phyloP scores from a whole-genome alignment of 306 rosid species.

The Quercus ilex region DNA sequence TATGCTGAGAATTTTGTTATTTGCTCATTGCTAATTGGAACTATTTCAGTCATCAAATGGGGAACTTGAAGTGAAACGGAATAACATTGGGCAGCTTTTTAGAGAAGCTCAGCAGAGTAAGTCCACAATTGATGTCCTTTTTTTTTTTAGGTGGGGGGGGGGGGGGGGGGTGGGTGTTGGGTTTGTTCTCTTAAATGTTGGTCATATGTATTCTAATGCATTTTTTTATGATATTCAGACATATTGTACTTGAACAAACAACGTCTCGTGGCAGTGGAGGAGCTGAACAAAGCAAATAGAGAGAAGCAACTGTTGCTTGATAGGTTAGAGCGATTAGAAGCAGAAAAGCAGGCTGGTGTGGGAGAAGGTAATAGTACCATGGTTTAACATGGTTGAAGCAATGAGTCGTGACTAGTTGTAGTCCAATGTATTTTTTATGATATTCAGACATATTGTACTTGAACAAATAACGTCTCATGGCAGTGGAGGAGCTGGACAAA shows the following conservation, averaged over 20 bases:
- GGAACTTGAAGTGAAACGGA: conserved; percentile 29
- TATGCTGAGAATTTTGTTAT: neutral
- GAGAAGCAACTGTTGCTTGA: conserved; percentile 54
- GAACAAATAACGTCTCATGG: conserved; percentile 59
- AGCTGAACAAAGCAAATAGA: conserved; percentile 43
- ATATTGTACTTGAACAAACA: conserved; percentile 65
- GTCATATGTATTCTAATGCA: conserved; percentile 1
- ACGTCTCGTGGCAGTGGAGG: conserved; percentile 62
- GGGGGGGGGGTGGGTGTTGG: neutral
- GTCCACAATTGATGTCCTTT: conserved; percentile 14
- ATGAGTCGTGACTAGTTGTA: conserved; percentile 9
- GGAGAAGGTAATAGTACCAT: conserved; percentile 16
- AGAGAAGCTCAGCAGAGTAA: conserved; percentile 86
- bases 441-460: conserved; percentile 62
- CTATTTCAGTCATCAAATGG: conserved; percentile 37
- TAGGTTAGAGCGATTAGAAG: conserved; percentile 54
- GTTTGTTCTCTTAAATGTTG: neutral
- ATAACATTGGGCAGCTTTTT: conserved; percentile 63
- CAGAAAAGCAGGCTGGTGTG: conserved; percentile 44
- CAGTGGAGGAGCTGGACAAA: conserved; percentile 57
- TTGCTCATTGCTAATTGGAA: neutral
- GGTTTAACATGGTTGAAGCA: neutral
- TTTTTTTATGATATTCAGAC: conserved; percentile 36
- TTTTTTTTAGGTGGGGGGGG: too few relatives aligned
- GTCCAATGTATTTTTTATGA: conserved; percentile 11